Evolutionary conservation across 352 stramenopile genomes (phyloP), one percentile per base, ranked within the genome.

Genomic region (Globisporangium echinulatum): DNA sequence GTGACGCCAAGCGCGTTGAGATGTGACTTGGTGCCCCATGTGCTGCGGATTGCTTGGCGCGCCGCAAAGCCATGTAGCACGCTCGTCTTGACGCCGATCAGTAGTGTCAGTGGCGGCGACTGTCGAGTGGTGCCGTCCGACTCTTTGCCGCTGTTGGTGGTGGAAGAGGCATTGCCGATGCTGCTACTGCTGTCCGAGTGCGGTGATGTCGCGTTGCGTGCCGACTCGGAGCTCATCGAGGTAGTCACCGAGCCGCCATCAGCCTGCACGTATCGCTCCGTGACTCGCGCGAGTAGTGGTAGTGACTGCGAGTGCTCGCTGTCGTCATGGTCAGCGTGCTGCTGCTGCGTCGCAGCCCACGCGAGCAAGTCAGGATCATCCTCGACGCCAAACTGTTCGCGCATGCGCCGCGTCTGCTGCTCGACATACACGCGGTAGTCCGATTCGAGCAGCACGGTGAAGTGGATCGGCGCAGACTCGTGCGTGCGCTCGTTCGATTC

Each of bases 71-170:
- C 76, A 40, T 65, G 14, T 8, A 69, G 10, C 10, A 79, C 56
- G 8, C 60, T 68, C 0, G 71, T 75, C 51, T 88, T 88, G 54
- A 87, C 52, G 7, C 79, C 79, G 52, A 86, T 74, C 10, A 86
- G 33, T 0, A 88, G 52, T 9, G 59, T 10, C 17, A 37, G n/a
- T 11, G 36, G 38, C 5, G 51, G 61, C 5, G 42, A 25, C 25
- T 25, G 25, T 25, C 25, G 25, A 25, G 25, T 25, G 25, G 25
- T 25, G 25, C 25, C 25, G 25, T 25, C 25, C 25, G 25, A 25
- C 25, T 25, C 25, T 25, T 25, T 25, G 25, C 25, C 10, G 44
- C 44, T 49, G 13, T 6, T 36, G 33, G 14, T 7, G 15, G 14
- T 56, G 33, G 19, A 11, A 58, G 39, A 36, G 13, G n/a, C 36